These are phyloP conservation scores for Solanum ossicruentum DNA, from an alignment of 257 asterid genomes.

Conservation along the genomic window DNA sequence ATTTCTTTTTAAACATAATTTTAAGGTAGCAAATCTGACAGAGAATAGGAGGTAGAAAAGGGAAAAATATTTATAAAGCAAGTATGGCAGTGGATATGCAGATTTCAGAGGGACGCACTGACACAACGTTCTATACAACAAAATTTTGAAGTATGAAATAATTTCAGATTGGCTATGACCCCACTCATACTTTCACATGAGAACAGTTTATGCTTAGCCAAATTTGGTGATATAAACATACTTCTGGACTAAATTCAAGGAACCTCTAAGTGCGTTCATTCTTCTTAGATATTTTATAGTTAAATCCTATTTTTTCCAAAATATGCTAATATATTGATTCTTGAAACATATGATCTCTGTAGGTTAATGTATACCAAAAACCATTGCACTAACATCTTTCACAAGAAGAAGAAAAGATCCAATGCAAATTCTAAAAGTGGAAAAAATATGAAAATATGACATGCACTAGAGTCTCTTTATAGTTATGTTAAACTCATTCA, in stretches of 20 bases:
- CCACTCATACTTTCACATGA: background rate
- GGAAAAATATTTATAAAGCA: background rate
- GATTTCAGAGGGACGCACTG: background rate
- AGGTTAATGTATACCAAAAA: background rate
- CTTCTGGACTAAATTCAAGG: background rate
- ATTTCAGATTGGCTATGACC: background rate
- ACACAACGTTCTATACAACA: background rate
- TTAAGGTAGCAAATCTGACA: background rate
- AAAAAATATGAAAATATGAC: background rate
- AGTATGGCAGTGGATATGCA: background rate
- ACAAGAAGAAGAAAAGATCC: background rate
- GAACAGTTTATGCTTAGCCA: background rate
- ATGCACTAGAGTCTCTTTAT: background rate
- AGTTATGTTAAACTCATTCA: background rate
- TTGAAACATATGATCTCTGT: background rate
- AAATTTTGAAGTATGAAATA: background rate
- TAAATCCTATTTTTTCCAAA: background rate
- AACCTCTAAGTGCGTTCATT: background rate
- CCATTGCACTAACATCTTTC: background rate
- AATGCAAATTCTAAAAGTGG: background rate
- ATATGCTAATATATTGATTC: background rate
- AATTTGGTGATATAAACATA: background rate
- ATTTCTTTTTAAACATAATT: background rate
- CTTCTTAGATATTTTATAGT: background rate
- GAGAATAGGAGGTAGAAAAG: background rate